phyloP scores from a whole-genome alignment of 139 green algal genomes.

The Coccomyxa sp. region DNA sequence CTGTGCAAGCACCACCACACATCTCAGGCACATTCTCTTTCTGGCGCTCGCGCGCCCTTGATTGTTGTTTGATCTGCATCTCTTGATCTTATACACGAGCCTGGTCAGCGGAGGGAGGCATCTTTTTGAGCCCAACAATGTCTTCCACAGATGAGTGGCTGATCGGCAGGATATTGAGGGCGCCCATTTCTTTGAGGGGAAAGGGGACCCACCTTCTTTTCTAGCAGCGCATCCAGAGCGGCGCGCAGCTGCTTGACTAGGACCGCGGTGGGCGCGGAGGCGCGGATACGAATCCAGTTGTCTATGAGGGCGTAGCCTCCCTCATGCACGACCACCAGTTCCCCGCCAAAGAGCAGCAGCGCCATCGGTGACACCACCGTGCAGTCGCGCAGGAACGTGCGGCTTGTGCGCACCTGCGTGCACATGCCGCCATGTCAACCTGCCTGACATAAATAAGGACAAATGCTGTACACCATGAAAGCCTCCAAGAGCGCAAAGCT shows the following conservation, averaged over 20 bases:
- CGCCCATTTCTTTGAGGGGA: not conserved
- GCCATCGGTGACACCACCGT: constrained; percentile 68
- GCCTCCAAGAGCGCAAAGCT: too few relatives aligned
- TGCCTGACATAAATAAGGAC: not conserved
- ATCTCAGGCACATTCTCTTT: not conserved
- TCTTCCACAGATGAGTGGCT: not conserved
- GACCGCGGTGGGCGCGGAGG: constrained; percentile 61
- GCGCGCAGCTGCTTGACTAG: constrained; percentile 81
- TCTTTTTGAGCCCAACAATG: not conserved
- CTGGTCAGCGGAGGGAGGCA: not conserved
- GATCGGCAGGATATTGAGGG: not conserved
- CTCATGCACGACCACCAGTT: constrained; percentile 59
- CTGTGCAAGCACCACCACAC: not conserved
- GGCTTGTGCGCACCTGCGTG: constrained; percentile 66
- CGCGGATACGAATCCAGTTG: constrained; percentile 53
- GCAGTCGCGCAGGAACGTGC: constrained; percentile 80
- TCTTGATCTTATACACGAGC: too few relatives aligned
- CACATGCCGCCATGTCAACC: not conserved
- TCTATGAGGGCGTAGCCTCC: constrained; percentile 63
- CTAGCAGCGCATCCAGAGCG: constrained; percentile 57
- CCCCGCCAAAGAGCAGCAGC: constrained; percentile 85
- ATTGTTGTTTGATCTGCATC: too few relatives aligned
- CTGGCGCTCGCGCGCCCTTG: too few relatives aligned
- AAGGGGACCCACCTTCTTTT: constrained; percentile 18
- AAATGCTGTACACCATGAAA: not conserved